These are phyloP conservation scores for Phialophora macrospora DNA, from an alignment of 2,329 filamentous ascomycete genomes.

Conservation along the genomic window DNA sequence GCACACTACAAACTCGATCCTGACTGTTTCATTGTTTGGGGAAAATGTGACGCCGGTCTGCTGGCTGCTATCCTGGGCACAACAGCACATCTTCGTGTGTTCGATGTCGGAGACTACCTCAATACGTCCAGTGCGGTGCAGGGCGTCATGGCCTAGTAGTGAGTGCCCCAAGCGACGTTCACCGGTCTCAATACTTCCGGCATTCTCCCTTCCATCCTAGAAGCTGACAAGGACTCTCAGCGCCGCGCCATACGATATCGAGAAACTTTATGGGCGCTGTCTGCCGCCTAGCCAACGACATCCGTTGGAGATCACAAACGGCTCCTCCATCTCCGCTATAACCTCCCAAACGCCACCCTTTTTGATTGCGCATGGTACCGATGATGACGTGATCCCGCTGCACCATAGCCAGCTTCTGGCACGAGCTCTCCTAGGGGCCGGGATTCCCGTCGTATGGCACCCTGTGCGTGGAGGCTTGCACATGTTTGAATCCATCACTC, in stretches of 20 bases:
- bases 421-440: not conserved
- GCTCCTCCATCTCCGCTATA: not conserved
- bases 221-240: not conserved
- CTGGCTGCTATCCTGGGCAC: conserved; percentile 21
- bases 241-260: not conserved
- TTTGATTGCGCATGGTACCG: not conserved
- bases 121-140: not conserved
- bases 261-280: not conserved
- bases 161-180: not conserved
- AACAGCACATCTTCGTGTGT: conserved; percentile 11
- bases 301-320: not conserved
- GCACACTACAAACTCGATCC: conserved; percentile 19
- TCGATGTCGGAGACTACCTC: conserved; percentile 11
- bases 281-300: not conserved
- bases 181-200: not conserved
- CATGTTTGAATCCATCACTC: not conserved
- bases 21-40: conserved; percentile 22
- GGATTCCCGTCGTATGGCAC: not conserved
- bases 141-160: conserved; percentile 4
- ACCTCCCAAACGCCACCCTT: not conserved
- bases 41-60: conserved; percentile 27
- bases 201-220: not conserved
- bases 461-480: not conserved
- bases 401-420: not conserved
- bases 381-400: not conserved